Base-by-base conservation (phyloP, 2,329 filamentous ascomycete genomes). In the Gnomoniopsis smithogilvyi region DNA sequence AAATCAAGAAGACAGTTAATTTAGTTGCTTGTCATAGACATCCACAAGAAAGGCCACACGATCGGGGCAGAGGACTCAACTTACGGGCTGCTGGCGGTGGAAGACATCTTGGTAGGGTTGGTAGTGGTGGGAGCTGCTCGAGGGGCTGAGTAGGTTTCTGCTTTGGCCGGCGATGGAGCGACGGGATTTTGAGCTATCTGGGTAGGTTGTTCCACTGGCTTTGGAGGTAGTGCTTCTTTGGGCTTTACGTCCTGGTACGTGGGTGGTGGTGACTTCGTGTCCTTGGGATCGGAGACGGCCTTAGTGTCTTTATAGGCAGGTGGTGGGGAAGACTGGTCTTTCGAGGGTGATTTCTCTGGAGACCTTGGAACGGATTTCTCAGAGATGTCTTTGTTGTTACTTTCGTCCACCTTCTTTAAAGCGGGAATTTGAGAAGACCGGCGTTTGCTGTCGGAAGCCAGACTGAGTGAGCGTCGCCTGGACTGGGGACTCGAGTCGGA, bases 61-160 rank as follows among this genome's bases (percentile, higher is more conserved):
- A 22, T 30, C n/a, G n/a, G 26, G 21, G 36, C 15, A 15, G 17
- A 12, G 47, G 19, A 19, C 15, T 12, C 22, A n/a, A 43, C 60
- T 62, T 51, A 62, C 60, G 60, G 52, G 48, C 41, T 47, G 43
- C 52, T 54, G 43, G 41, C 41, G 30, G 52, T 17, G 43, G 52
- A 54, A 54, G 52, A 54, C 52, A 54, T 54, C n/a, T 33, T 36
- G 22, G 26, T 11, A 19, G 38, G 22, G 26, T 8, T 2, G 11
- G 26, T 21, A 6, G 52, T 21, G 12, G 52, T 21, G 12, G 41
- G 8, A 34, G 19, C 26, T 30, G 36, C 7, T 6, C n/a, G 38
- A 46, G 38, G 7, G 6, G n/a, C 2, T 43, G 36, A n/a, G 49
- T 8, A 12, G 6, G n/a, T 11, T 52, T 26, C 21, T 52, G n/a